Base-by-base conservation (phyloP, 306 rosid genomes). In the Cyamopsis tetragonoloba region DNA sequence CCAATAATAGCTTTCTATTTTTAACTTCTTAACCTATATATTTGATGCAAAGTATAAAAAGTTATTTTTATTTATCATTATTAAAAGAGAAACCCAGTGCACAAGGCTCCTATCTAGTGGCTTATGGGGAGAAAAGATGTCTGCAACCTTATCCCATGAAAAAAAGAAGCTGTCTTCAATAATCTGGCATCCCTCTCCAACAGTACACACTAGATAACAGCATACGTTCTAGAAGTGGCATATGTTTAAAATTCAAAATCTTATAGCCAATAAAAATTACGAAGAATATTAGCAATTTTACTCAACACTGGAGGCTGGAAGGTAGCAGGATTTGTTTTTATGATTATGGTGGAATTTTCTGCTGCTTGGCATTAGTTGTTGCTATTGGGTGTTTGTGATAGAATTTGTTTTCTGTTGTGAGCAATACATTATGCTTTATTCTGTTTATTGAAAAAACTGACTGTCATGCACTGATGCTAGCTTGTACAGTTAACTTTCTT, bases 401-500 rank as follows among this genome's bases (percentile, higher is more conserved):
- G 20, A 41, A 42, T 53, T 12, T 62, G 66, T 26, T 46, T 70
- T 23, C 46, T 49, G 30, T 50, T 37, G 4, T 20, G 39, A 27
- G 19, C 57, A 55, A 55, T 37, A 14, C 57, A 19, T 71, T 46
- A 18, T 44, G 24, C 53, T 38, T 13, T 37, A 37, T 27, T 53
- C 27, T 70, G 42, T 74, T 34, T 76, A 46, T 55, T 62, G 53
- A 32, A 20, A 41, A 6, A 15, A 64, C 43, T 65, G 37, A 35
- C 54, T 63, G 47, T 58, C 66, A 30, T 73, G n/a, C n/a, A n/a
- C n/a, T n/a, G n/a, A n/a, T n/a, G 14, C 78, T 37, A 71, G 55
- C 63, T 57, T 27, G 4, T 66, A 59, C 60, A 3, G 17, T 72
- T 42, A 39, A 2, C 32, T 46, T 38, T 23, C 4, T 51, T 47